phyloP scores from a whole-genome alignment of 495 filamentous ascomycete species.

The Cercophora samala region DNA sequence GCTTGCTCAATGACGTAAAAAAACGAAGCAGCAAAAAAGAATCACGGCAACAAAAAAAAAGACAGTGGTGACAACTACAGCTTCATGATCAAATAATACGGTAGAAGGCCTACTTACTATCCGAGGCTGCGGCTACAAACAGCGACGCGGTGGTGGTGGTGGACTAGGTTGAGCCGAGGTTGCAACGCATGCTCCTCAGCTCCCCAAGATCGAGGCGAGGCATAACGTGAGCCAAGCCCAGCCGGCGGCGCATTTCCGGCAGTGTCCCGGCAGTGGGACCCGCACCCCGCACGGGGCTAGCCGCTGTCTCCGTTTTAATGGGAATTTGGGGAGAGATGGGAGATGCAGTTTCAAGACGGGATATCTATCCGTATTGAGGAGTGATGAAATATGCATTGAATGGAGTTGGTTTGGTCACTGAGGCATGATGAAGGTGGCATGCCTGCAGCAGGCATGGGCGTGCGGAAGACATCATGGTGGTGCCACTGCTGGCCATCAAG shows the following conservation, averaged over 20 bases:
- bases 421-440: background rate
- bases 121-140: background rate
- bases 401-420: background rate
- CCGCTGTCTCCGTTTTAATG: background rate
- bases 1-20: slow-evolving; percentile 11
- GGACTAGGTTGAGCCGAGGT: slow-evolving; percentile 10
- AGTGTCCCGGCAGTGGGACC: background rate
- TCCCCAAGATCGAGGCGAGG: background rate
- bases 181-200: slow-evolving; percentile 3
- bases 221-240: background rate
- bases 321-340: background rate
- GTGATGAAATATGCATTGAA: background rate
- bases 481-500: slow-evolving; percentile 2
- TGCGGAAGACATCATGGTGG: background rate
- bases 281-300: slow-evolving; percentile 8
- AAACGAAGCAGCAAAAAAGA: slow-evolving; percentile 2
- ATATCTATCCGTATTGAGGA: too few relatives aligned
- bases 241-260: slow-evolving; percentile 6
- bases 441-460: background rate
- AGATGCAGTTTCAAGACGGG: background rate
- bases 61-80: background rate
- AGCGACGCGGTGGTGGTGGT: background rate
- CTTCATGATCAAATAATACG: too few relatives aligned
- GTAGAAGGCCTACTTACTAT: too few relatives aligned
- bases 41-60: slow-evolving; percentile 5